Conservation (phyloP, 805 yeast species). For the Kazachstania kunashirensis region DNA sequence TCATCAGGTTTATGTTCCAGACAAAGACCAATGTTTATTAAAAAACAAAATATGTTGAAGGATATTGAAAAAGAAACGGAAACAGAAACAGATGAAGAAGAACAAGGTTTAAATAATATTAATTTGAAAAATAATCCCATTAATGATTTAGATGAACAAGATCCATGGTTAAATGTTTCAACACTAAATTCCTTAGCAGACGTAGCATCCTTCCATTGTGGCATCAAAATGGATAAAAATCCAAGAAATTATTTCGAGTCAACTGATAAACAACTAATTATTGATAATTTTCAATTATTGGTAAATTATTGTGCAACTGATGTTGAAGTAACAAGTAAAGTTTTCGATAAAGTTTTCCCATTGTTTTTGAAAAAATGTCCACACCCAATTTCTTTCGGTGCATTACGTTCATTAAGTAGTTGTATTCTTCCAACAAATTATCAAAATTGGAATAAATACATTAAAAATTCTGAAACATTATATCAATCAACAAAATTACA, state of each 20-base stretch:
- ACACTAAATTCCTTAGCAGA: slow-evolving; percentile 71
- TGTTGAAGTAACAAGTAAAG: slow-evolving; percentile 63
- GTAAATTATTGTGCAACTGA: slow-evolving; percentile 81
- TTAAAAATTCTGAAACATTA: slow-evolving; percentile 55
- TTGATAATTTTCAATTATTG: slow-evolving; percentile 47
- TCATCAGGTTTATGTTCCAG: slow-evolving; percentile 86
- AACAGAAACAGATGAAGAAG: slow-evolving; percentile 9
- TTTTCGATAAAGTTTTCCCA: slow-evolving; percentile 62
- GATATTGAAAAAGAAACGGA: slow-evolving; percentile 4
- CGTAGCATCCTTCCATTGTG: slow-evolving; percentile 73
- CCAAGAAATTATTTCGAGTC: slow-evolving; percentile 56
- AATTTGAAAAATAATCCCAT: background rate
- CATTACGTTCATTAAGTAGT: slow-evolving; percentile 62
- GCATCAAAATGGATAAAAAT: slow-evolving; percentile 53
- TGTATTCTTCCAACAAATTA: slow-evolving; percentile 69
- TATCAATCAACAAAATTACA: slow-evolving; percentile 49
- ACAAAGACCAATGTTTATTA: slow-evolving; percentile 73
- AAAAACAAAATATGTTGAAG: slow-evolving; percentile 35
- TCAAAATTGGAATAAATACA: slow-evolving; percentile 59
- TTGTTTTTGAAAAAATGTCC: slow-evolving; percentile 60
- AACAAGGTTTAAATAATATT: background rate
- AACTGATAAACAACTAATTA: slow-evolving; percentile 43
- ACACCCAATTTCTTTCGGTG: slow-evolving; percentile 91
- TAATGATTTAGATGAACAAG: slow-evolving; percentile 25
- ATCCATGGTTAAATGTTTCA: slow-evolving; percentile 80